Conservation (phyloP, 345 rosid species). For the Physaria fendleri region DNA sequence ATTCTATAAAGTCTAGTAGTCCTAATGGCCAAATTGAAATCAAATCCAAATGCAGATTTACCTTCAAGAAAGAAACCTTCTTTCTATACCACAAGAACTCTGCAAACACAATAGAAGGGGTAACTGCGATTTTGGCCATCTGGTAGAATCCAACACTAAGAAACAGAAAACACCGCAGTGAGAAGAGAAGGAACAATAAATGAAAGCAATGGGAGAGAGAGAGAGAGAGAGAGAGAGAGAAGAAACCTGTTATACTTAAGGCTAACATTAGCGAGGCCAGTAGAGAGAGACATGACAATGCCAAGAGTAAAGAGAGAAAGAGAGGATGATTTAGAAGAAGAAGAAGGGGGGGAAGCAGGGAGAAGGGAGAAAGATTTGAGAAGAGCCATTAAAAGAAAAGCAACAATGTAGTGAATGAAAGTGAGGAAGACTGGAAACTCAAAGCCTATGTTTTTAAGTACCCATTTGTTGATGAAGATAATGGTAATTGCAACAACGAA, state of each 20-base stretch:
- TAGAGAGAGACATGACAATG: constrained; percentile 82
- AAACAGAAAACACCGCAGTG: not conserved
- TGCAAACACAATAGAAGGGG: constrained; percentile 86
- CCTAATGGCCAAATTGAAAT: not conserved
- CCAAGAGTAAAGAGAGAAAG: constrained; percentile 68
- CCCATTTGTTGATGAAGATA: constrained; percentile 92
- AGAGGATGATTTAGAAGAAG: constrained; percentile 53
- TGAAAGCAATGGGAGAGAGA: too few relatives aligned
- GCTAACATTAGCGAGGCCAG: constrained; percentile 98
- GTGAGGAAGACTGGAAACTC: constrained; percentile 84
- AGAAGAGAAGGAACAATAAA: not conserved
- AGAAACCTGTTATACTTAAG: constrained; percentile 84
- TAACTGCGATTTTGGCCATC: constrained; percentile 94
- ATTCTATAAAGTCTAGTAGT: not conserved
- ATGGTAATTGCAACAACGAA: constrained; percentile 69
- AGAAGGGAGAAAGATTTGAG: constrained; percentile 61
- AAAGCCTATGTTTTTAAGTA: constrained; percentile 78
- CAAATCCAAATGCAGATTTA: constrained; percentile 15
- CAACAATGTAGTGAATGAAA: constrained; percentile 70
- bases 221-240: not conserved
- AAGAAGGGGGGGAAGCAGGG: constrained; percentile 58
- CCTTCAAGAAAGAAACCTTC: constrained; percentile 73
- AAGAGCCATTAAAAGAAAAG: constrained; percentile 80
- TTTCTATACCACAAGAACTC: constrained; percentile 74
- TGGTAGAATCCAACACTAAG: constrained; percentile 91